Evolutionary conservation across 768 basidiomycete species (phyloP).

Genomic region (Auricularia auricula-judae): DNA sequence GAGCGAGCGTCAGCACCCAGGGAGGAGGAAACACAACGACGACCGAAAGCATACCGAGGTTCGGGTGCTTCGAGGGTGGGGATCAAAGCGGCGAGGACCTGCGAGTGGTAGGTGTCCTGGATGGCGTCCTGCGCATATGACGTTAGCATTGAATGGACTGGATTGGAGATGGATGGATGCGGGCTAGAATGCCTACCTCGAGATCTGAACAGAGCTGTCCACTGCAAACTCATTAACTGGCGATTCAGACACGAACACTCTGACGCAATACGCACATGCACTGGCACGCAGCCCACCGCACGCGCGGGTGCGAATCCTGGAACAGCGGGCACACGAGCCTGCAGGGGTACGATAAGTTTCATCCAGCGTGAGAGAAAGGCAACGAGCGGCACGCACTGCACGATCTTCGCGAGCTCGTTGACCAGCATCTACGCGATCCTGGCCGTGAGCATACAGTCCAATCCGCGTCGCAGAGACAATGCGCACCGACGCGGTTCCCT

Average conservation of each 20-base stretch:
- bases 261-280: conserved; percentile 46
- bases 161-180: too few relatives aligned
- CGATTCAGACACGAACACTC: conserved; percentile 9
- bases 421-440: conserved; percentile 48
- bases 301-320: conserved; percentile 63
- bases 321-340: conserved; percentile 74
- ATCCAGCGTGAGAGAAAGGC: background rate
- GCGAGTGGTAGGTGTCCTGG: conserved; percentile 57
- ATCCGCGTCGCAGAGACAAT: background rate
- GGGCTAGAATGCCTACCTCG: conserved; percentile 37
- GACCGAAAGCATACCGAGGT: conserved; percentile 36
- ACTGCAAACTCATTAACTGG: conserved; percentile 25
- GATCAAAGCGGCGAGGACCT: conserved; percentile 60
- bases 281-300: conserved; percentile 72
- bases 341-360: conserved; percentile 8
- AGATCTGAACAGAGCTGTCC: conserved; percentile 86
- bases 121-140: conserved; percentile 50
- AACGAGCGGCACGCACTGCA: conserved; percentile 43
- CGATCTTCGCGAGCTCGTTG: conserved; percentile 70
- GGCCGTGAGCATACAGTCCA: background rate
- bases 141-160: background rate
- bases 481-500: conserved; percentile 64
- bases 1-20: background rate
- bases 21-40: background rate
- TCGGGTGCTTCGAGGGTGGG: conserved; percentile 67